These are phyloP conservation scores for Psilocybe tampanensis DNA, from an alignment of 768 basidiomycete species.

Conservation along the genomic window DNA sequence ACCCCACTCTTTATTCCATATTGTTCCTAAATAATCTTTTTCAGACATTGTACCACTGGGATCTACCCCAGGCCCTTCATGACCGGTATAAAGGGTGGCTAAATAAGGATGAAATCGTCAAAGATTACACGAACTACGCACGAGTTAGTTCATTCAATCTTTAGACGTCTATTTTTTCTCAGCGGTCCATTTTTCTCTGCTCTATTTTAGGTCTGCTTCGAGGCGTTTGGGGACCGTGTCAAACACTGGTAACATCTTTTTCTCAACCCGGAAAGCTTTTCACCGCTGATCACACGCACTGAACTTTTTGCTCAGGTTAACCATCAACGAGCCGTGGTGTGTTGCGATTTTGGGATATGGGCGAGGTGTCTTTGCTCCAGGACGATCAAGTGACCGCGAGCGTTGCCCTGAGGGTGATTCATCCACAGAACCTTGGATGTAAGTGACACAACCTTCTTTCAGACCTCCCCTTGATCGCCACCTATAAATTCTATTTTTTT, in stretches of 20 bases:
- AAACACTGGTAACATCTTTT: conserved; percentile 59
- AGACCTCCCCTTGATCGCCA: conserved; percentile 15
- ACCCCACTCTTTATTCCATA: background rate
- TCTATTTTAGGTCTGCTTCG: conserved; percentile 62
- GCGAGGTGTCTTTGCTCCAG: conserved; percentile 71
- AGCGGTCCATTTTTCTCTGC: conserved; percentile 17
- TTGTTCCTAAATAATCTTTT: background rate
- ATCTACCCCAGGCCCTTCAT: conserved; percentile 73
- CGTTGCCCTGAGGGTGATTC: conserved; percentile 65
- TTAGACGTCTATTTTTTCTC: conserved; percentile 11
- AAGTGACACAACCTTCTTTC: conserved; percentile 26
- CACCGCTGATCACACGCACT: conserved; percentile 20
- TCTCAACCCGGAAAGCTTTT: conserved; percentile 13
- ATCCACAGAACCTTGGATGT: conserved; percentile 73
- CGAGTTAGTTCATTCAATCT: conserved; percentile 34
- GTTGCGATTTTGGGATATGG: conserved; percentile 72
- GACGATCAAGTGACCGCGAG: conserved; percentile 63
- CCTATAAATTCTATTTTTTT: background rate
- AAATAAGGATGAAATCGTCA: conserved; percentile 68
- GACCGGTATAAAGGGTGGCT: conserved; percentile 79
- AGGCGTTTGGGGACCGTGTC: conserved; percentile 74
- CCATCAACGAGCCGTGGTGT: conserved; percentile 79
- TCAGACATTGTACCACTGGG: conserved; percentile 79
- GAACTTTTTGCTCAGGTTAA: conserved; percentile 49
- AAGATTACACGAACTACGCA: conserved; percentile 66